phyloP scores from a whole-genome alignment of 2,329 filamentous ascomycete species.

The Colletotrichum caudatum region DNA sequence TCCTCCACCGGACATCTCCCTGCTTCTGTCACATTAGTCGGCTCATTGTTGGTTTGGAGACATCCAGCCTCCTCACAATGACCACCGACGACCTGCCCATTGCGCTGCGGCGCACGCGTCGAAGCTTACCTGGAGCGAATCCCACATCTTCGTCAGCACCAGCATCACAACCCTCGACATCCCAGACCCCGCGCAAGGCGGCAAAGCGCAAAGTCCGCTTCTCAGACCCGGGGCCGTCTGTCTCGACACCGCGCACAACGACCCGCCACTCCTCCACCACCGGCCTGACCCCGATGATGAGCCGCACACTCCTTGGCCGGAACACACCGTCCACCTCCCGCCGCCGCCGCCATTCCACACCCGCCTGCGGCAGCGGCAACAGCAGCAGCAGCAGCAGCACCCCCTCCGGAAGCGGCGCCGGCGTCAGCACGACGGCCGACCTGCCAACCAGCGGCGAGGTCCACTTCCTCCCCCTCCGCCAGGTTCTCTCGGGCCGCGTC shows the following conservation, averaged over 20 bases:
- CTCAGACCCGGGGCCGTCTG: slow-evolving; percentile 65
- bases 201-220: slow-evolving; percentile 67
- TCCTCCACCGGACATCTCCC: background rate
- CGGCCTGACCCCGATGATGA: slow-evolving; percentile 70
- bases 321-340: slow-evolving; percentile 51
- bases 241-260: slow-evolving; percentile 44
- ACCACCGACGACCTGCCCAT: slow-evolving; percentile 61
- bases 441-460: slow-evolving; percentile 52
- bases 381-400: slow-evolving; percentile 44
- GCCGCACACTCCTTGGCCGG: slow-evolving; percentile 59
- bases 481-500: slow-evolving; percentile 68
- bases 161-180: slow-evolving; percentile 40
- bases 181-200: slow-evolving; percentile 36
- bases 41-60: background rate
- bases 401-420: slow-evolving; percentile 5
- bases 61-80: slow-evolving; percentile 47
- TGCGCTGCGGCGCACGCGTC: slow-evolving; percentile 66
- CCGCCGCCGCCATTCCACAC: slow-evolving; percentile 59
- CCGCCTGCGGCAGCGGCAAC: slow-evolving; percentile 43
- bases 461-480: slow-evolving; percentile 63
- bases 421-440: slow-evolving; percentile 37
- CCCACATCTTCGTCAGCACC: background rate
- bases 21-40: background rate
- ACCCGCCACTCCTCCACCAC: slow-evolving; percentile 53
- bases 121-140: slow-evolving; percentile 48